Percentiles rank a stretch among this genome's conserved stretches.
Conservation (phyloP, 2,329 filamentous ascomycete genomes). For the Hymenoscyphus infarciens region DNA sequence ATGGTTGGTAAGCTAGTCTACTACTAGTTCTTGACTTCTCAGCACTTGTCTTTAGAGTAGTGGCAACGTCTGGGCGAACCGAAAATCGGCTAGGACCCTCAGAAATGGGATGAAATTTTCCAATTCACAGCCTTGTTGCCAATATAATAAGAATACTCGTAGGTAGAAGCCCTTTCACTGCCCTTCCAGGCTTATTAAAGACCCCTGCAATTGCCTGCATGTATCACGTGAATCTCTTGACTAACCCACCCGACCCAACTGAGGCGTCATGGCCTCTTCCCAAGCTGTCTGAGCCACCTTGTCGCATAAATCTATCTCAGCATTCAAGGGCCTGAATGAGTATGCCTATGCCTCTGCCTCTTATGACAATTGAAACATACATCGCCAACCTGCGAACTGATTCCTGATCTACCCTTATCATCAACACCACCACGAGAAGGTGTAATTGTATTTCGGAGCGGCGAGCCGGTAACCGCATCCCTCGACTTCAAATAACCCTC, state of each 20-base stretch:
- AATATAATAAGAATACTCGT: too few relatives aligned
- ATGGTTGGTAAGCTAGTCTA: too few relatives aligned
- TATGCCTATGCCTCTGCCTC: slow-evolving; percentile 15
- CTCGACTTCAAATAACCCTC: background rate
- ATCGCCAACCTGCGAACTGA: background rate
- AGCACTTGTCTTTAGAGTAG: too few relatives aligned
- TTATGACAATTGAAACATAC: slow-evolving; percentile 12
- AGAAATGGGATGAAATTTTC: too few relatives aligned
- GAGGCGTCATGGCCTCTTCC: slow-evolving; percentile 7
- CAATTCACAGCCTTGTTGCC: too few relatives aligned
- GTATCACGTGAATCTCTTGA: background rate
- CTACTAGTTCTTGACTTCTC: too few relatives aligned
- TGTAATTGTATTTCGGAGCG: slow-evolving; percentile 1
- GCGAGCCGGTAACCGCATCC: slow-evolving; percentile 8
- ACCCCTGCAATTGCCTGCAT: background rate
- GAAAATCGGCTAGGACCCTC: too few relatives aligned
- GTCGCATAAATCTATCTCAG: slow-evolving; percentile 13
- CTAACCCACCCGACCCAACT: background rate
- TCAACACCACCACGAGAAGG: background rate
- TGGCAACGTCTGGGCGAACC: too few relatives aligned
- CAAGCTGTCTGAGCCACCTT: slow-evolving; percentile 13
- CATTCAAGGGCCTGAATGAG: background rate
- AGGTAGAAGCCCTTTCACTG: too few relatives aligned
- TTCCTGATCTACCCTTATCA: slow-evolving; percentile 5
- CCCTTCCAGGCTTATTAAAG: too few relatives aligned